Base-by-base conservation (phyloP, 1,284 basidiomycete species). In the Tilletia walkeri region DNA sequence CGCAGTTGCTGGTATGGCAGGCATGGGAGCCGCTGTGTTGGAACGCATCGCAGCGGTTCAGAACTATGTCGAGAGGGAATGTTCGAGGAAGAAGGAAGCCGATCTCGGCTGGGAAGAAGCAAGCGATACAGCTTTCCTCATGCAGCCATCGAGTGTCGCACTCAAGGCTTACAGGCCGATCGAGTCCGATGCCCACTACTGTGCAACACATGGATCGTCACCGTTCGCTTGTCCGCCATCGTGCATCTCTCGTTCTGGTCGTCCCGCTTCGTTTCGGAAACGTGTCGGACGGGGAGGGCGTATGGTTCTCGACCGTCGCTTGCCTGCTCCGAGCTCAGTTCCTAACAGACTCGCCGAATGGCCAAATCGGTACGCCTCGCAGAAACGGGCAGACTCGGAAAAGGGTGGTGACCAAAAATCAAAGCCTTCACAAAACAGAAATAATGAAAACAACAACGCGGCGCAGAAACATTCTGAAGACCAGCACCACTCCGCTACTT, bases 71-170 rank as follows among this genome's bases (percentile, higher is more conserved):
- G 82, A 83, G 67, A 76, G 78, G 49, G 82, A 83, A 69, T 78
- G 76, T 54, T 38, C 73, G 20, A 71, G 74, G 54, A 80, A 78
- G 66, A 72, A 75, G 54, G 78, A 80, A 48, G 70, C 76, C 34
- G 80, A 82, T 61, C 71, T 79, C 2, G 80, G 80, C 10, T 78
- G 78, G 76, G 82, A 83, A 70, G 82, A 83, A 45, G 75, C 75
- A 18, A 83, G 73, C 68, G 82, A 83, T 63, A 69, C 77, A 5
- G 77, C 78, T n/a, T 81, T 78, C 53, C 81, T 82, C 66, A 80
- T 81, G 1, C 70, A 75, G 2, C 72, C 78, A 2, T 76, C 76
- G 12, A 79, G 78, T 3, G 70, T 75, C 10, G 70, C 77, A 0
- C 61, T 78, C 47, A 78, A 79, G 38, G 76, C 75, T 1, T 83